phyloP scores from a whole-genome alignment of 129 eudicot genomes.

The Deinandra increscens region DNA sequence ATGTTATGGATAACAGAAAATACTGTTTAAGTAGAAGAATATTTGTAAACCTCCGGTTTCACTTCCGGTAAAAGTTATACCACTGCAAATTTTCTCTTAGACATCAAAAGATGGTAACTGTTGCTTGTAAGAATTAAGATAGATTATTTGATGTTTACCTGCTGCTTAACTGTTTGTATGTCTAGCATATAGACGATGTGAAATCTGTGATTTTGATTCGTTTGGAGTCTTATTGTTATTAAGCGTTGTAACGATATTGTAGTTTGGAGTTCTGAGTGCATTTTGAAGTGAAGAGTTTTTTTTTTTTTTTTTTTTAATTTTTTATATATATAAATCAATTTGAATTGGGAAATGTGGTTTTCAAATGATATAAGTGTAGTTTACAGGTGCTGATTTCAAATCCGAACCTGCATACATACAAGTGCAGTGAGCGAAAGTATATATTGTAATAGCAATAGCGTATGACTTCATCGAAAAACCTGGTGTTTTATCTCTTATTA shows the following conservation, averaged over 20 bases:
- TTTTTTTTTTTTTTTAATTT: too few species aligned
- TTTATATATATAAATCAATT: too few species aligned
- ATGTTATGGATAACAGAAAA: not conserved
- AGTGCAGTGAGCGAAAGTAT: not conserved
- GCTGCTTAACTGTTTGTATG: not conserved
- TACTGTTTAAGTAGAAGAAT: not conserved
- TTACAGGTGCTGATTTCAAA: not conserved
- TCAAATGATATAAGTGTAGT: not conserved
- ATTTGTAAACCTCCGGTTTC: too few species aligned
- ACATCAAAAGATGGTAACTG: not conserved
- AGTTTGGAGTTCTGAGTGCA: not conserved
- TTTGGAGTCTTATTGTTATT: conserved; percentile 1
- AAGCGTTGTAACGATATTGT: not conserved
- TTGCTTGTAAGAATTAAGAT: too few species aligned
- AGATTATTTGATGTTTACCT: not conserved
- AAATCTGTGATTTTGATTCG: conserved; percentile 15
- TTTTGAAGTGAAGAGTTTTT: not conserved
- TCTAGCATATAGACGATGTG: not conserved
- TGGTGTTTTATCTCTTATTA: conserved; percentile 11
- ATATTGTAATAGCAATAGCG: not conserved
- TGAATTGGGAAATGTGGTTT: not conserved
- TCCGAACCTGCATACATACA: not conserved
- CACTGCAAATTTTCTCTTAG: not conserved
- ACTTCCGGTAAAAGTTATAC: not conserved
- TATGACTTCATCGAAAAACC: not conserved